Percentiles rank a stretch among this genome's conserved stretches.
These are phyloP conservation scores for Teunomyces aglyptinius DNA, from an alignment of 805 yeast species.

Conservation along the genomic window DNA sequence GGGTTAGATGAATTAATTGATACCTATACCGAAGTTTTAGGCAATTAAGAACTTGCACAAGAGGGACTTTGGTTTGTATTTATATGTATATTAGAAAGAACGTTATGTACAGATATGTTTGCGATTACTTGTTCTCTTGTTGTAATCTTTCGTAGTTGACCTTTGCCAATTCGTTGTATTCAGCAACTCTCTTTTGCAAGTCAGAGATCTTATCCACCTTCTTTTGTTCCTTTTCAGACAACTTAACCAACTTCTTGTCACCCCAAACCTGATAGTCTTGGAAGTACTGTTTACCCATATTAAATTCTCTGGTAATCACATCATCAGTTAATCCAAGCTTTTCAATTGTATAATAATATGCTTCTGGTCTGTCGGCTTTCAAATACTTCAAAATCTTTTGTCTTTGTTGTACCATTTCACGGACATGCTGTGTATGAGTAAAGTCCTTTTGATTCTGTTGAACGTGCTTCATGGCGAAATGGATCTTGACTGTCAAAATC, in stretches of 20 bases:
- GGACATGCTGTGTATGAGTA: slow-evolving; percentile 63
- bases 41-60: background rate
- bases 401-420: slow-evolving; percentile 86
- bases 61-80: background rate
- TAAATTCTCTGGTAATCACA: slow-evolving; percentile 75
- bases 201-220: slow-evolving; percentile 22
- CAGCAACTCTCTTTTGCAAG: slow-evolving; percentile 40
- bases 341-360: slow-evolving; percentile 81
- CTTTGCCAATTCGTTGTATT: slow-evolving; percentile 38
- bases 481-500: slow-evolving; percentile 75
- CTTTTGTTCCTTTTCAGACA: slow-evolving; percentile 25
- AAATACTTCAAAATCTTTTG: slow-evolving; percentile 80
- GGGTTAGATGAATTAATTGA: slow-evolving; percentile 23
- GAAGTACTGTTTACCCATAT: slow-evolving; percentile 73
- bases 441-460: slow-evolving; percentile 68
- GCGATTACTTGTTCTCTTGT: background rate
- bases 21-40: slow-evolving; percentile 7
- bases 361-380: slow-evolving; percentile 74
- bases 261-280: slow-evolving; percentile 79
- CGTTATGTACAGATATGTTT: slow-evolving; percentile 4
- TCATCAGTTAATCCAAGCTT: slow-evolving; percentile 86
- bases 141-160: slow-evolving; percentile 25
- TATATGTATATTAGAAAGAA: slow-evolving; percentile 3
- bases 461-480: slow-evolving; percentile 72
- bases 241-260: slow-evolving; percentile 60